Evolutionary conservation across 2,329 filamentous ascomycete genomes (phyloP), one percentile per base, ranked within the genome.

Genomic region (Aspergillus flavus): DNA sequence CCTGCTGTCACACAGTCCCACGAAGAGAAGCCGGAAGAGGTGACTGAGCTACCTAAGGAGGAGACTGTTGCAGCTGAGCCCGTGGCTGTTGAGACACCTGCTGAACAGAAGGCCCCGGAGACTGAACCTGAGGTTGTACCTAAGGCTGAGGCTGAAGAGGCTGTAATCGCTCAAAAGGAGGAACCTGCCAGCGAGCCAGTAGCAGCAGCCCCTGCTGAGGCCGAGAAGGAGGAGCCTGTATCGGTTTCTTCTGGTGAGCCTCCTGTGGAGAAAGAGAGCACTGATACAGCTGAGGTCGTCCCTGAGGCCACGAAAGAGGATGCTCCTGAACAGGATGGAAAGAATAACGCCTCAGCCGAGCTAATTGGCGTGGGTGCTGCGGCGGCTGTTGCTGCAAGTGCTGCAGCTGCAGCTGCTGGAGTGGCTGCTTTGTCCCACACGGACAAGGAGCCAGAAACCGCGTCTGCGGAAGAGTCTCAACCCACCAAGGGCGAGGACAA

Each of bases 301-400:
- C 36, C 32, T 5, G 52, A 55, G 36, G n/a, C 14, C 2, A 28
- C n/a, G 39, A 61, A 54, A 12, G 57, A 58, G 34, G 53, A 63
- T 56, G 59, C 57, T 21, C 32, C 61, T 11, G 61, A 66, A 46
- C 62, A 63, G 23, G 58, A 64, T 21, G 36, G 46, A 23, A 65
- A 74, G 58, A 69, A 74, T 43, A 65, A 57, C 32, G 19, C 61
- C 26, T 28, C 67, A 7, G 54, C 73, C 10, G 73, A 72, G 56
- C 28, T 71, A n/a, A 56, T 75, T 46, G 72, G 61, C 30, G 73
- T 68, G 41, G 70, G 72, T 57, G 73, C 67, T 36, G 73, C 68
- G 12, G 68, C 67, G 9, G 66, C 67, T 36, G 67, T 69, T 53
- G 69, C 67, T n/a, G 73, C 69, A 58, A 69, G 68, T 26, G 73